These are phyloP conservation scores for Phytophthora pluvialis DNA, from an alignment of 352 stramenopile genomes.

Conservation along the genomic window DNA sequence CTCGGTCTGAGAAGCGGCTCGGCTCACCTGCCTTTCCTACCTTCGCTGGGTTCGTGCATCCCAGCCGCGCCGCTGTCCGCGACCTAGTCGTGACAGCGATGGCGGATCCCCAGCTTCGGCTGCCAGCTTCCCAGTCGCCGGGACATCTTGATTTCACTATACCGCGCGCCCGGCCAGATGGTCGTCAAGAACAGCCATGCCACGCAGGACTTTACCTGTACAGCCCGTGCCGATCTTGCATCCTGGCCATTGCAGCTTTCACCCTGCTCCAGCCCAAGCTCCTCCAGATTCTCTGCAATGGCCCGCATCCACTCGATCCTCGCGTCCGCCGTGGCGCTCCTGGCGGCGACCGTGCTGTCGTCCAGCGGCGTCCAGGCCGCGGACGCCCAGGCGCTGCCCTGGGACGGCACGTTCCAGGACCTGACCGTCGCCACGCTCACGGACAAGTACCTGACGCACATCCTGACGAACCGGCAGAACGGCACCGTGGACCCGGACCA, in stretches of 20 bases:
- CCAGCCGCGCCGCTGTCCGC: conserved; percentile 4
- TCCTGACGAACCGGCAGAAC: conserved; percentile 66
- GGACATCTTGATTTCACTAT: conserved; percentile 27
- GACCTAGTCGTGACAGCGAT: conserved; percentile 8
- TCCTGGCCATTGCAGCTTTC: conserved; percentile 35
- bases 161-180: conserved; percentile 6
- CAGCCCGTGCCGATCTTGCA: conserved; percentile 7
- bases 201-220: conserved; percentile 20
- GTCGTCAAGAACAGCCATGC: conserved; percentile 3
- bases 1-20: not conserved
- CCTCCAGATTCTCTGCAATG: conserved; percentile 11
- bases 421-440: conserved; percentile 60
- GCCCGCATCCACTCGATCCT: conserved; percentile 33
- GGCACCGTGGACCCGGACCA: conserved; percentile 44
- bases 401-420: conserved; percentile 59
- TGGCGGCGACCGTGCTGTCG: conserved; percentile 25
- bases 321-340: conserved; percentile 19
- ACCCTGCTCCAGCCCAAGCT: conserved; percentile 6
- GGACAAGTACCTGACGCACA: conserved; percentile 69
- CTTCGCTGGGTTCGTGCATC: conserved; percentile 7
- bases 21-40: not conserved
- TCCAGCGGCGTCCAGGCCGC: conserved; percentile 18
- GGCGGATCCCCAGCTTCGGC: not conserved
- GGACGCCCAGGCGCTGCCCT: conserved; percentile 54
- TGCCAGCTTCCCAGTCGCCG: conserved; percentile 13